These are phyloP conservation scores for Aureococcus anophagefferens DNA, from an alignment of 108 stramenopile genomes.

Conservation along the genomic window DNA sequence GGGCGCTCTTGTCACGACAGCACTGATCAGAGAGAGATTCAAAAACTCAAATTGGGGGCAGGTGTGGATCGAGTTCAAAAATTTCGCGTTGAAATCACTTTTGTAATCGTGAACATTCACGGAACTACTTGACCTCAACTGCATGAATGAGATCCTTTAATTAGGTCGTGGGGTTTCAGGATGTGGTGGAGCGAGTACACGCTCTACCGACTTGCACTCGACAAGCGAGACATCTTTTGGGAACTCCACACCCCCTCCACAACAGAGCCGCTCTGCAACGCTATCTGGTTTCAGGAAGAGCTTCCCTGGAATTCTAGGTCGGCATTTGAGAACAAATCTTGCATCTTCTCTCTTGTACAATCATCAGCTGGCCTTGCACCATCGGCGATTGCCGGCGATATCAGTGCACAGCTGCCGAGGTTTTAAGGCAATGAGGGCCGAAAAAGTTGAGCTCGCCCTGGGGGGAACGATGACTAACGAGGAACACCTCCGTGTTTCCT, in stretches of 20 bases:
- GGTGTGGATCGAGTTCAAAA: slow-evolving; percentile 1
- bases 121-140: too few relatives aligned
- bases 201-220: slow-evolving; percentile 31
- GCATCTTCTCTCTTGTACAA: neutral
- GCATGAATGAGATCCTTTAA: too few relatives aligned
- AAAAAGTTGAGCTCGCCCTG: too few relatives aligned
- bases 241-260: slow-evolving; percentile 12
- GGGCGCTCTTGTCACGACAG: slow-evolving; percentile 13
- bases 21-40: too few relatives aligned
- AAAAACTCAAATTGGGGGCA: neutral
- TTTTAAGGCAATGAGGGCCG: too few relatives aligned
- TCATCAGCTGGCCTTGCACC: neutral
- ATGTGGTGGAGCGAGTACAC: slow-evolving; percentile 39
- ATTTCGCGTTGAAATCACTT: too few relatives aligned
- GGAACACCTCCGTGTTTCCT: too few relatives aligned
- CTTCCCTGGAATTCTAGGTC: neutral
- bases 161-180: neutral
- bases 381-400: too few relatives aligned
- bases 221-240: slow-evolving; percentile 16
- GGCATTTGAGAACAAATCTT: neutral
- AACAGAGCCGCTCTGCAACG: neutral
- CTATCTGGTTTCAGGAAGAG: slow-evolving; percentile 10
- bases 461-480: too few relatives aligned
- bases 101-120: too few relatives aligned
- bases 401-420: too few relatives aligned